Conservation (phyloP, 1,284 basidiomycete genomes). For the Taiwanofungus camphoratus region DNA sequence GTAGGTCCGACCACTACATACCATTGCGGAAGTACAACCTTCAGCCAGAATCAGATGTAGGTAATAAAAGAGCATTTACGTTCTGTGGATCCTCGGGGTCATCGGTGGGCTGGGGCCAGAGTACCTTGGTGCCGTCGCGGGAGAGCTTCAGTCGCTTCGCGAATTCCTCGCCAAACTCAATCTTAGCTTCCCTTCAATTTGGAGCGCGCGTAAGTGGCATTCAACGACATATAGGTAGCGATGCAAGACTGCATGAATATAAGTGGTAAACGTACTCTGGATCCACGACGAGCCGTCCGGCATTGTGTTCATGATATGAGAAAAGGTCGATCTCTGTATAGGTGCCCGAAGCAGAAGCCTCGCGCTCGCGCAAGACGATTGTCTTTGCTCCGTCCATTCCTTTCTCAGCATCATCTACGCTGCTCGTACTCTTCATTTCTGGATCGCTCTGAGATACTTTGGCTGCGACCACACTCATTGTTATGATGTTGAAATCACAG, state of each 20-base stretch:
- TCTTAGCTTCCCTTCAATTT: conserved; percentile 41
- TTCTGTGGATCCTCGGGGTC: conserved; percentile 63
- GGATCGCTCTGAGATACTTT: no score
- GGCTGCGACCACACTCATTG: no score
- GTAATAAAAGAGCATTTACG: conserved; percentile 25
- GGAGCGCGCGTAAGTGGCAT: background rate
- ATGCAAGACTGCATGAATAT: background rate
- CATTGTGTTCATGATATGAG: conserved; percentile 47
- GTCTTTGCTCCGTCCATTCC: no score
- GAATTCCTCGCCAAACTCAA: conserved; percentile 45
- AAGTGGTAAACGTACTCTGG: conserved; percentile 37
- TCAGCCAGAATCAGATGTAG: no score
- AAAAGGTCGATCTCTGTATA: conserved; percentile 43
- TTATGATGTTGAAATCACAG: no score
- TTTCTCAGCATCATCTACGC: no score
- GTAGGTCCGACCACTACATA: conserved; percentile 35
- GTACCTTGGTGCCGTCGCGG: conserved; percentile 40
- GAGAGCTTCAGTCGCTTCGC: conserved; percentile 46
- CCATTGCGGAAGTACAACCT: no score
- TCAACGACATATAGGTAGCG: background rate
- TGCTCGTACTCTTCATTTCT: no score
- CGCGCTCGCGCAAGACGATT: no score
- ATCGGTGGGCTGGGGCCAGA: conserved; percentile 63
- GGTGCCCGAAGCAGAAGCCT: no score
- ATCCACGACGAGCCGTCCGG: conserved; percentile 56